Evolutionary conservation across 495 filamentous ascomycete genomes (phyloP).

Genomic region (Daldinia grandis): DNA sequence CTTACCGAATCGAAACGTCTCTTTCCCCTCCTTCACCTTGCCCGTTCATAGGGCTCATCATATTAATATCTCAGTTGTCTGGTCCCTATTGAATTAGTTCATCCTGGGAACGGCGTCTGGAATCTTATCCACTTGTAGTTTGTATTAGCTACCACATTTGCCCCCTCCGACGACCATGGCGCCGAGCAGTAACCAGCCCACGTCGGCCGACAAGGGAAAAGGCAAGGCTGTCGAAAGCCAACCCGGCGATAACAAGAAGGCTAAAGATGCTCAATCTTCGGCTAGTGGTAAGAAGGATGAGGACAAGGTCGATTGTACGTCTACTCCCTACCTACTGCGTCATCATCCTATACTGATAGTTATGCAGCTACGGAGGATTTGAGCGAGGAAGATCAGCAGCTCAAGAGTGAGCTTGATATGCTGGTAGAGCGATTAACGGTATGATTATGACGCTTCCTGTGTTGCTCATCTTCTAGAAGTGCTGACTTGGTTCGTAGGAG

Average conservation of each 20-base stretch:
- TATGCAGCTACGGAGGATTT: slow-evolving; percentile 75
- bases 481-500: slow-evolving; percentile 65
- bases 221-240: slow-evolving; percentile 81
- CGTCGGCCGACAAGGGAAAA: slow-evolving; percentile 92
- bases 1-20: neutral
- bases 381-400: slow-evolving; percentile 95
- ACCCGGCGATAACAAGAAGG: slow-evolving; percentile 70
- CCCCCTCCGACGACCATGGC: slow-evolving; percentile 68
- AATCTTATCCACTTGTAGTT: slow-evolving; percentile 11
- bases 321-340: slow-evolving; percentile 5
- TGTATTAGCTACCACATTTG: slow-evolving; percentile 16
- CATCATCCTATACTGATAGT: slow-evolving; percentile 16
- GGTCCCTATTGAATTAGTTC: slow-evolving; percentile 11
- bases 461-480: neutral
- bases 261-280: slow-evolving; percentile 71
- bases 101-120: slow-evolving; percentile 9
- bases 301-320: slow-evolving; percentile 58
- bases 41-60: neutral
- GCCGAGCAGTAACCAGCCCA: slow-evolving; percentile 87
- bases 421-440: slow-evolving; percentile 94
- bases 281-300: slow-evolving; percentile 80
- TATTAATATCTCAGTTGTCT: slow-evolving; percentile 11
- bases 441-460: slow-evolving; percentile 42
- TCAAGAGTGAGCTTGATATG: slow-evolving; percentile 99
- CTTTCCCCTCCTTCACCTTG: neutral